Conservation (phyloP, 2,329 filamentous ascomycete genomes). For the Scopulariopsis brevicaulis region DNA sequence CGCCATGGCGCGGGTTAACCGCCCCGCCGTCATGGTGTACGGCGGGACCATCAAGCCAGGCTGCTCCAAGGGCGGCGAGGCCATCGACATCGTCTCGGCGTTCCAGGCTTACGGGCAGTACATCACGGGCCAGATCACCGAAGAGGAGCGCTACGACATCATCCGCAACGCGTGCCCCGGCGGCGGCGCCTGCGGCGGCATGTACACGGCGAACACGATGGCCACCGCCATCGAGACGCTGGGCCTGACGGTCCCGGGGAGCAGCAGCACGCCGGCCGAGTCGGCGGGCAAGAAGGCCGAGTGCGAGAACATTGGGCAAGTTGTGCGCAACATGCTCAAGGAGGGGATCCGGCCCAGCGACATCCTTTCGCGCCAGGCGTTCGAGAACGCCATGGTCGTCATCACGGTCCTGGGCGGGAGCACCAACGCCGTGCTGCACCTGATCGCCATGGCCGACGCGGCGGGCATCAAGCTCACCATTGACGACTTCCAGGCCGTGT, state of each 20-base stretch:
- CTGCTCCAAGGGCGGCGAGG: constrained; percentile 62
- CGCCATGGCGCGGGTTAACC: constrained; percentile 89
- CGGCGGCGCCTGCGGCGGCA: constrained; percentile 55
- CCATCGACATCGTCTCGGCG: constrained; percentile 90
- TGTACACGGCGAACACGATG: constrained; percentile 86
- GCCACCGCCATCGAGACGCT: constrained; percentile 74
- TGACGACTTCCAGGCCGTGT: constrained; percentile 77
- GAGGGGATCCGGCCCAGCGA: constrained; percentile 70
- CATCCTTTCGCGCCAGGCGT: constrained; percentile 69
- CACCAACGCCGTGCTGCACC: constrained; percentile 75
- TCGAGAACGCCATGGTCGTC: constrained; percentile 77
- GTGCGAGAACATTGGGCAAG: constrained; percentile 59
- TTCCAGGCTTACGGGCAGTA: constrained; percentile 98
- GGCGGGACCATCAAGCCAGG: constrained; percentile 90
- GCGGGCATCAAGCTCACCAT: constrained; percentile 74
- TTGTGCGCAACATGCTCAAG: constrained; percentile 62
- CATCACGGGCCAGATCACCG: constrained; percentile 80
- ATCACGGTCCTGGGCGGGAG: constrained; percentile 76
- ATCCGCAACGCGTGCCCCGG: constrained; percentile 73
- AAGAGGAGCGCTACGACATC: constrained; percentile 87
- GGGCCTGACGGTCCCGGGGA: constrained; percentile 72
- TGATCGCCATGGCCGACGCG: constrained; percentile 74
- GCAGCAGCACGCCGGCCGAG: constrained; percentile 69
- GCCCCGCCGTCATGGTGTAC: constrained; percentile 95
- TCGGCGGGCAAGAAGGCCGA: constrained; percentile 60